A percentile compares a stretch with the other conserved stretches of the same genome.
Evolutionary conservation across 2,329 filamentous ascomycete genomes (phyloP).

Genomic region (Elsinoe necatrix): DNA sequence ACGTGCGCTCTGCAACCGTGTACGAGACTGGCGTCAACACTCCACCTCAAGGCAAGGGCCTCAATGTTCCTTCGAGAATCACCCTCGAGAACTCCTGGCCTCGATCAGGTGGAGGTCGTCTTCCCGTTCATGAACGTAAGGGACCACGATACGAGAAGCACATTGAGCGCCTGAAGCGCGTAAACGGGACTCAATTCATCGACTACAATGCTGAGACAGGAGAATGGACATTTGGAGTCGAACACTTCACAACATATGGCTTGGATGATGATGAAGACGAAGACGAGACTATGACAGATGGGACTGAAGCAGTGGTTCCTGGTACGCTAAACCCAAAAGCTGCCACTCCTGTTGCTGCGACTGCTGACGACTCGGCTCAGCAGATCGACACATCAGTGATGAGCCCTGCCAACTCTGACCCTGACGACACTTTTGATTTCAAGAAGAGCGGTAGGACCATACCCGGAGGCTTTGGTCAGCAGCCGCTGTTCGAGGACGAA

Average conservation of each 20-base stretch:
- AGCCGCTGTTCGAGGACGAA: slow-evolving; percentile 49
- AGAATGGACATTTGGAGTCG: slow-evolving; percentile 85
- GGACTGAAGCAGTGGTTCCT: slow-evolving; percentile 19
- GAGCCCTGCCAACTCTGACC: slow-evolving; percentile 36
- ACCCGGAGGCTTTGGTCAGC: slow-evolving; percentile 73
- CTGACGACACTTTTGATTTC: slow-evolving; percentile 50
- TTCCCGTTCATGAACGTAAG: slow-evolving; percentile 48
- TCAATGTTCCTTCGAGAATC: slow-evolving; percentile 86
- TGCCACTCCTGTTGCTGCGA: slow-evolving; percentile 10
- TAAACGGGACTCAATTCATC: slow-evolving; percentile 72
- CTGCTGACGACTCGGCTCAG: slow-evolving; percentile 17
- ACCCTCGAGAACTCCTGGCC: slow-evolving; percentile 92
- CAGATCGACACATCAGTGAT: slow-evolving; percentile 30
- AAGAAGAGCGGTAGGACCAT: slow-evolving; percentile 47
- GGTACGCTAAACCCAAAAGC: slow-evolving; percentile 18
- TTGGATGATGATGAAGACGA: slow-evolving; percentile 66
- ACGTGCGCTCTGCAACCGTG: slow-evolving; percentile 74
- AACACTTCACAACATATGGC: slow-evolving; percentile 94
- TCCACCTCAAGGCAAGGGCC: slow-evolving; percentile 72
- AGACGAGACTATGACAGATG: slow-evolving; percentile 42
- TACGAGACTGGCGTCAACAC: slow-evolving; percentile 71
- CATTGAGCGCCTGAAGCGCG: slow-evolving; percentile 67
- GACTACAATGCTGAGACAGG: slow-evolving; percentile 71
- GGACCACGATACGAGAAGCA: slow-evolving; percentile 70
- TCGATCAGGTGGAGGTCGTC: slow-evolving; percentile 54